Evolutionary conservation across 208 protist species (phyloP).

Genomic region (Novymonas esmeraldas): DNA sequence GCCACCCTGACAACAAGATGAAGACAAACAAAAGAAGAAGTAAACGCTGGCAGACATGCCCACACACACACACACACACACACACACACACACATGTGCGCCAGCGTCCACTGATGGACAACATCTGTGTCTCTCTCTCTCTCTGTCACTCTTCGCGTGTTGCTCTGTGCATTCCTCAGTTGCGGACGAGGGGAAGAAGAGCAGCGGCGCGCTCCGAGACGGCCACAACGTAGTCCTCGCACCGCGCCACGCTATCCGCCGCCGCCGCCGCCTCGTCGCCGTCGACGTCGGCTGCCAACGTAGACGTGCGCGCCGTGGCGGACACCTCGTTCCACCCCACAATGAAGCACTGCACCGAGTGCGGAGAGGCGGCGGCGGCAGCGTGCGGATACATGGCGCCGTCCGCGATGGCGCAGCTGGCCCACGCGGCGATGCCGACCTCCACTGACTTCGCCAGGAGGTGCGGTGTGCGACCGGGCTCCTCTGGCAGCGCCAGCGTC

Average conservation of each 20-base stretch:
- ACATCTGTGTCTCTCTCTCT: too few relatives aligned
- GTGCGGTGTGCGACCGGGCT: slow-evolving; percentile 22
- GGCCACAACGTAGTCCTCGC: slow-evolving; percentile 34
- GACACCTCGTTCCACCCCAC: slow-evolving; percentile 48
- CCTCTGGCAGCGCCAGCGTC: slow-evolving; percentile 51
- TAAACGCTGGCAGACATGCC: too few relatives aligned
- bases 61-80: too few relatives aligned
- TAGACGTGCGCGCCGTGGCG: not conserved
- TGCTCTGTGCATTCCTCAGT: not conserved
- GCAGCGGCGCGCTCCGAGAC: slow-evolving; percentile 5
- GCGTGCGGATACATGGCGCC: slow-evolving; percentile 37
- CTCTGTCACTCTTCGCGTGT: not conserved
- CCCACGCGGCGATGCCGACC: slow-evolving; percentile 46
- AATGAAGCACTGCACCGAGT: slow-evolving; percentile 37
- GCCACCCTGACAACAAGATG: too few relatives aligned
- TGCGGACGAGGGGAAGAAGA: slow-evolving; percentile 1
- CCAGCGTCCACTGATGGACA: too few relatives aligned
- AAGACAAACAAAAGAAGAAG: too few relatives aligned
- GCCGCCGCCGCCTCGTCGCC: not conserved
- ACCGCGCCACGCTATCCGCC: slow-evolving; percentile 28
- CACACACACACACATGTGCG: too few relatives aligned
- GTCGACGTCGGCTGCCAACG: not conserved
- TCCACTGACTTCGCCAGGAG: slow-evolving; percentile 55
- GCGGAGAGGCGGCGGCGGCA: slow-evolving; percentile 26
- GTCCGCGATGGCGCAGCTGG: slow-evolving; percentile 33